Base-by-base conservation (phyloP, 495 filamentous ascomycete species). In the Hypoxylon crocopeplum region DNA sequence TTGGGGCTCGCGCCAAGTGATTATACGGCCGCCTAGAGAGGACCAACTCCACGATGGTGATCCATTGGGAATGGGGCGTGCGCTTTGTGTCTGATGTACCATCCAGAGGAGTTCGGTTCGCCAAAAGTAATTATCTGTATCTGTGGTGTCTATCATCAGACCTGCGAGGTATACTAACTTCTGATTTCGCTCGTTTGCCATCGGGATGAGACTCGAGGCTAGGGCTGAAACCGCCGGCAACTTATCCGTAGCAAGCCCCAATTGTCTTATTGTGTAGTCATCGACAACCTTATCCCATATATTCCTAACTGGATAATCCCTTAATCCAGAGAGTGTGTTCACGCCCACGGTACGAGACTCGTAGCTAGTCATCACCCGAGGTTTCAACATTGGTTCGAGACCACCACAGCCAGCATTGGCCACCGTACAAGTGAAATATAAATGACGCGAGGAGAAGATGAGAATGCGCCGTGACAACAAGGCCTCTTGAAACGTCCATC, bases 401-500 rank as follows among this genome's bases (percentile, higher is more conserved):
- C 57, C 62, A 8, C 50, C 57, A 27, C 56, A 66, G 21, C 45
- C 42, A n/a, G 52, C 50, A 40, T 66, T 56, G 6, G 56, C 36
- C 1, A 61, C 56, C 5, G 49, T 48, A 37, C 56, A 66, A 16
- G 47, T 42, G 36, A 60, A 66, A 7, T 56, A 48, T 2, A 66
- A 39, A 11, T 61, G 39, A 13, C 36, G 32, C 1, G 62, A 56
- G 7, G 56, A 51, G 25, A 64, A 69, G 2, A 69, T 60, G 12
- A 69, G 34, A 13, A 62, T 56, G 22, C 67, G 67, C 6, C 59
- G 39, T 1, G 67, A 59, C 10, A 69, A 25, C 19, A 69, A 29
- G 5, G 50, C 34, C 37, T 69, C 67, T 22, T 69, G 67, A 1
- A 67, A 48, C 1, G 64, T 67, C 67, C 67, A 69, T n/a, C 67